phyloP scores from a whole-genome alignment of 306 rosid genomes.

The Fragaria iinumae region DNA sequence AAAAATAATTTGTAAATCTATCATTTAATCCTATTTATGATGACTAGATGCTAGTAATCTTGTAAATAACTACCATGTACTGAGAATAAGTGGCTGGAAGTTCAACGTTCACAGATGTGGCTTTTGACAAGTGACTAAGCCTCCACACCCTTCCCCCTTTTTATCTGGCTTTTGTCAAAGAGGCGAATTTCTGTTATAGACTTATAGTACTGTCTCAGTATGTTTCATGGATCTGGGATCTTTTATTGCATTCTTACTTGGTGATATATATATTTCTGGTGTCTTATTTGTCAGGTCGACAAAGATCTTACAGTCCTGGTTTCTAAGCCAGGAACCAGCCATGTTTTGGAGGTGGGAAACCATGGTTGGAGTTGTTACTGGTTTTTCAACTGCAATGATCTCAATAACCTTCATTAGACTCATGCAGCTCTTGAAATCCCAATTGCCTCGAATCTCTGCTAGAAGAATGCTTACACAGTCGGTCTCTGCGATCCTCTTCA shows the following conservation, averaged over 20 bases:
- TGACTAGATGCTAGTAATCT: not conserved
- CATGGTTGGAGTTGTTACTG: slow-evolving; percentile 55
- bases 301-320: slow-evolving; percentile 57
- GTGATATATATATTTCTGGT: slow-evolving; percentile 21
- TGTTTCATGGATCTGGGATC: not conserved
- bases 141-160: not conserved
- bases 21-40: not conserved
- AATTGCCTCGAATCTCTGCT: slow-evolving; percentile 30
- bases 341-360: slow-evolving; percentile 71
- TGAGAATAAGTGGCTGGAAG: not conserved
- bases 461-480: slow-evolving; percentile 30
- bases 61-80: not conserved
- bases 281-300: slow-evolving; percentile 53
- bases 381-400: slow-evolving; percentile 72
- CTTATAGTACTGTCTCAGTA: not conserved
- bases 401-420: slow-evolving; percentile 46
- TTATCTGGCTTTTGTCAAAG: not conserved
- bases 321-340: slow-evolving; percentile 33
- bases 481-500: slow-evolving; percentile 28
- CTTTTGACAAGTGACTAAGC: not conserved
- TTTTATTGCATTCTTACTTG: not conserved
- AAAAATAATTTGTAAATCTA: not conserved
- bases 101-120: not conserved
- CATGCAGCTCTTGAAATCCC: slow-evolving; percentile 44
- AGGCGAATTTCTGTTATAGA: not conserved